Evolutionary conservation across 2,329 filamentous ascomycete genomes (phyloP), one percentile per base, ranked within the genome.

Genomic region (Claviceps humidiphila): DNA sequence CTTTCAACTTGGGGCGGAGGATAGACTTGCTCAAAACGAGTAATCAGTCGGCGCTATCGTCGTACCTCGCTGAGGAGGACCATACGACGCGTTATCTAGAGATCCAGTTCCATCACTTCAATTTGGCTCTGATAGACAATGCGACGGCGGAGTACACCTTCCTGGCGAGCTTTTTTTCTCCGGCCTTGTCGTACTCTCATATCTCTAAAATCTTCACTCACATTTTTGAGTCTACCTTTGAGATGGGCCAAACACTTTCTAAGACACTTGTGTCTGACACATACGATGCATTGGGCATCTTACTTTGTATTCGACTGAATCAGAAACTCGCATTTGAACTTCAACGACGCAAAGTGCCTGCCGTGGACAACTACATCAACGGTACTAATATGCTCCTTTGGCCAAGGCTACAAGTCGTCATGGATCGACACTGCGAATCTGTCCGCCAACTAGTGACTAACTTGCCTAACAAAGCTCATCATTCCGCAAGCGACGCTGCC

Each of bases 91-190:
- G 97, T 64, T 93, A 95, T 59, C 77, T 96, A 6, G 93, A 98
- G 70, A 77, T 86, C 0, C 86, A 89, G 0, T 98, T 98, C 67
- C 83, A 89, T 42, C 90, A 95, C 64, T 96, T 95, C 73, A 97
- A 97, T 63, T 78, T 95, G 46, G 91, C 93, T 0, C 74, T 98
- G 20, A 78, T 96, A 56, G 93, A 98, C 68, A 98, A 98, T 60
- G 86, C 89, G 1, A 90, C 87, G 2, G 87, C 90, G 38, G 94
- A 98, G 66, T 98, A 97, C 68, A 89, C 87, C 2, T 97, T 98
- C 64, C 76, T 97, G 52, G 87, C 87, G 0, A 79, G 87, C 16
- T 95, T 96, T 71, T 97, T 98, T 71, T 80, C 85, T 7, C 84
- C 89, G 0, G 76, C 85, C 11, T 74, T 89, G 37, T 84, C 83